phyloP scores from a whole-genome alignment of 1,139 yeast species.

The Lodderomyces beijingensis region DNA sequence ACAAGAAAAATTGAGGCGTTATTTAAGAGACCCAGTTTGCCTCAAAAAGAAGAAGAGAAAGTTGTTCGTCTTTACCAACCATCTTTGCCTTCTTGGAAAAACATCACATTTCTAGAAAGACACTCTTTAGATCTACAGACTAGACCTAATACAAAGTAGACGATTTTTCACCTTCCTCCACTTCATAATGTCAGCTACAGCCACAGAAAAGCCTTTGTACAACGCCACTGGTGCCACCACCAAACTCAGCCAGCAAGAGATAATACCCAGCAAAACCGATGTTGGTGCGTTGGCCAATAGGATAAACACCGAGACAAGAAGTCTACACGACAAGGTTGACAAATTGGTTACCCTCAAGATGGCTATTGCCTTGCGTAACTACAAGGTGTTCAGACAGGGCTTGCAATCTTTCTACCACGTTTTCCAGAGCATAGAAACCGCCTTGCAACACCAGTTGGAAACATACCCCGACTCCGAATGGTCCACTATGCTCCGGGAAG shows the following conservation, averaged over 20 bases:
- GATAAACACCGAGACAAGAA: constrained; percentile 64
- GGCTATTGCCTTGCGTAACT: constrained; percentile 72
- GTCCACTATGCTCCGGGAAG: constrained; percentile 40
- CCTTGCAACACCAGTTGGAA: constrained; percentile 46
- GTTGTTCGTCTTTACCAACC: too few species aligned
- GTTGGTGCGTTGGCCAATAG: constrained; percentile 80
- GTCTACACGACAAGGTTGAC: constrained; percentile 64
- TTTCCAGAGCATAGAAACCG: constrained; percentile 62
- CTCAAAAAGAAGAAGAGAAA: too few species aligned
- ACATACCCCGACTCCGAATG: constrained; percentile 32
- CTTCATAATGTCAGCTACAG: constrained; percentile 6
- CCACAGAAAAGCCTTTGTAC: constrained; percentile 12
- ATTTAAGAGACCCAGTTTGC: too few species aligned
- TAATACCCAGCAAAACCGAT: constrained; percentile 69
- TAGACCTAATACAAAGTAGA: too few species aligned
- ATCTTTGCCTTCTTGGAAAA: too few species aligned
- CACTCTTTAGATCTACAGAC: too few species aligned
- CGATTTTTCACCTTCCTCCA: too few species aligned
- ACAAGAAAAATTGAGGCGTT: too few species aligned
- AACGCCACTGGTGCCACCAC: constrained; percentile 24
- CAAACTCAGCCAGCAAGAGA: constrained; percentile 51
- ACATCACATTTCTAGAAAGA: too few species aligned
- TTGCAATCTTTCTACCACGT: constrained; percentile 74
- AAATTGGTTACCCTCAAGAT: constrained; percentile 65
- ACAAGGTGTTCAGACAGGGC: constrained; percentile 76